Conservation (phyloP, 2,329 filamentous ascomycete genomes). For the Nakataea oryzae region DNA sequence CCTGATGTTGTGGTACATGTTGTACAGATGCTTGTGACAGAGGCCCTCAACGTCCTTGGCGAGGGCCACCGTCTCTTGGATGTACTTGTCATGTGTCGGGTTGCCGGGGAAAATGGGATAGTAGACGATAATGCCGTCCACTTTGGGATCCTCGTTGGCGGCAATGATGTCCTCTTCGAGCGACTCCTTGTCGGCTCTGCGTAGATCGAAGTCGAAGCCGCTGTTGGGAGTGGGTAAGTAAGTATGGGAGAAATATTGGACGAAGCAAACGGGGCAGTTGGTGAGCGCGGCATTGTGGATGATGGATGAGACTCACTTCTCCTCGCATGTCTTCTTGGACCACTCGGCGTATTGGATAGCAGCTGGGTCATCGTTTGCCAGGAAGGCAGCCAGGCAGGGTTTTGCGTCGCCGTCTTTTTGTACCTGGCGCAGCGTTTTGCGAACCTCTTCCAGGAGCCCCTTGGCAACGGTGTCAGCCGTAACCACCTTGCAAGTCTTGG, state of each 20-base stretch:
- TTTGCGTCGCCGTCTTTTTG: slow-evolving; percentile 41
- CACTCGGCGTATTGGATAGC: slow-evolving; percentile 92
- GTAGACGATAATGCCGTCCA: slow-evolving; percentile 94
- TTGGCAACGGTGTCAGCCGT: slow-evolving; percentile 82
- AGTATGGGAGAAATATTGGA: background rate
- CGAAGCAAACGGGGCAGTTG: background rate
- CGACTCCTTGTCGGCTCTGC: slow-evolving; percentile 72
- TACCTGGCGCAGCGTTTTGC: slow-evolving; percentile 62
- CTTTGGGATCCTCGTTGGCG: slow-evolving; percentile 66
- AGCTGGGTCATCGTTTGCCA: slow-evolving; percentile 85
- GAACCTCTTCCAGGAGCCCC: slow-evolving; percentile 66
- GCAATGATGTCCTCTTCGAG: slow-evolving; percentile 82
- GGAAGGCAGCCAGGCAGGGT: slow-evolving; percentile 79
- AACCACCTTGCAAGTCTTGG: slow-evolving; percentile 83
- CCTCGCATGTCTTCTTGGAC: slow-evolving; percentile 91
- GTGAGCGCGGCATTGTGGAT: background rate
- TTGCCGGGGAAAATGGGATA: slow-evolving; percentile 86
- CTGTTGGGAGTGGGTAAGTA: slow-evolving; percentile 30
- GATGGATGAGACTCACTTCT: slow-evolving; percentile 62
- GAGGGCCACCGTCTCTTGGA: slow-evolving; percentile 87
- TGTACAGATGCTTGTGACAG: slow-evolving; percentile 88
- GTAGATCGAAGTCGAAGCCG: slow-evolving; percentile 83
- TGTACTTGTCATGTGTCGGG: slow-evolving; percentile 81
- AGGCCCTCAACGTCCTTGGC: slow-evolving; percentile 94
- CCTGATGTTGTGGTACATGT: slow-evolving; percentile 98